phyloP scores from a whole-genome alignment of 73 alveolate species.

The Paramecium primaurelia region DNA sequence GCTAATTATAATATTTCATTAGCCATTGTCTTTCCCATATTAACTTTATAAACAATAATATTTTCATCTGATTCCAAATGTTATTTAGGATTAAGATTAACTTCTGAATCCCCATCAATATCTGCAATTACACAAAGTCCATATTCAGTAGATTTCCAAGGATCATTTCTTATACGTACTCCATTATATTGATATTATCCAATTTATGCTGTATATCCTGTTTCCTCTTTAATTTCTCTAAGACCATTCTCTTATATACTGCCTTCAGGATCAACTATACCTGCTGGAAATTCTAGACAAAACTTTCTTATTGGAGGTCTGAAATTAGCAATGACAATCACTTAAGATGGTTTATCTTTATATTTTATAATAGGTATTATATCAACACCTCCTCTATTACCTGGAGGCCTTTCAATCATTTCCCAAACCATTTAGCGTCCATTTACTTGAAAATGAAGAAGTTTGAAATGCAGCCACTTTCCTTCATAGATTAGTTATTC shows the following conservation, averaged over 20 bases:
- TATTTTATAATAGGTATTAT: background rate
- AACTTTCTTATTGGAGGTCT: conserved; percentile 37
- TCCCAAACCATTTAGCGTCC: background rate
- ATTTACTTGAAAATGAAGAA: background rate
- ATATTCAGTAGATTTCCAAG: conserved; percentile 55
- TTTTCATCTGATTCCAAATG: conserved; percentile 57
- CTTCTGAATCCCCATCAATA: conserved; percentile 51
- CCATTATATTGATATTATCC: background rate
- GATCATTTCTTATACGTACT: conserved; percentile 3
- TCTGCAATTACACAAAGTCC: conserved; percentile 8
- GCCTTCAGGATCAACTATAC: conserved; percentile 27
- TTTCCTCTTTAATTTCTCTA: conserved; percentile 62
- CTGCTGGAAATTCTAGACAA: conserved; percentile 60
- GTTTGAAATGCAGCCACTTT: background rate
- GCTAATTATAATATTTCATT: background rate
- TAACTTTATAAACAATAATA: conserved; percentile 23
- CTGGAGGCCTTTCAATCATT: background rate
- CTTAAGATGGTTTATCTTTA: background rate
- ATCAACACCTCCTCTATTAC: conserved; percentile 6
- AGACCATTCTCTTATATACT: conserved; percentile 17
- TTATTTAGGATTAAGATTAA: conserved; percentile 23
- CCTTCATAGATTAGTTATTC: background rate
- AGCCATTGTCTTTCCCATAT: background rate
- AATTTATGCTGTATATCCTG: conserved; percentile 50
- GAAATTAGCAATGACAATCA: conserved; percentile 25